A percentile compares a stretch with the other conserved stretches of the same genome.
phyloP scores from a whole-genome alignment of 2,329 filamentous ascomycete genomes.

The Bretziella fagacearum region DNA sequence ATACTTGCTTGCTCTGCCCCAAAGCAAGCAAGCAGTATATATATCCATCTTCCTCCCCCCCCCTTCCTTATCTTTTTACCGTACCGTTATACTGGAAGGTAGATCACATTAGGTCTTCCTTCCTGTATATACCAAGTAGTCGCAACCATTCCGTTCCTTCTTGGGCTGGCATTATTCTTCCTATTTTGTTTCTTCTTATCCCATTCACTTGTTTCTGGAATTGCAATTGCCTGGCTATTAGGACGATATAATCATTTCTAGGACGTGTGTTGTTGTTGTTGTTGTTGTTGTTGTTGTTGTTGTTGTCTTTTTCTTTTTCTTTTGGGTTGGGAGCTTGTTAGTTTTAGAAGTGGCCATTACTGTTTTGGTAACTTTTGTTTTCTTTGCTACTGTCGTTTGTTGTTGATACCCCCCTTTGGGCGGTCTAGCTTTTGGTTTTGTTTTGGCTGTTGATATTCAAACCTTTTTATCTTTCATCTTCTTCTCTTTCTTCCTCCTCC shows the following conservation, averaged over 20 bases:
- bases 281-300: no score
- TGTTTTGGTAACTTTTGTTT: no score
- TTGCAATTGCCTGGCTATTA: slow-evolving; percentile 9
- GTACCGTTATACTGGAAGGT: neutral
- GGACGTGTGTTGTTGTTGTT: no score
- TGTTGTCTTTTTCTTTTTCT: slow-evolving; percentile 3
- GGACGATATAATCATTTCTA: slow-evolving; percentile 4
- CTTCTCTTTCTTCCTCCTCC: neutral
- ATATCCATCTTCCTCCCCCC: neutral
- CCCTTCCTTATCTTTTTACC: neutral
- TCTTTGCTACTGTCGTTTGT: no score
- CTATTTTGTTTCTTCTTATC: slow-evolving; percentile 8
- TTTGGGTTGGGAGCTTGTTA: no score
- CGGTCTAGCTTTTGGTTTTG: no score
- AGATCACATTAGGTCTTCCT: slow-evolving; percentile 6
- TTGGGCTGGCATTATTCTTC: slow-evolving; percentile 7
- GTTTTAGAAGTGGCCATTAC: no score
- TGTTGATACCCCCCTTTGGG: no score
- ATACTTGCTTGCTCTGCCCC: neutral
- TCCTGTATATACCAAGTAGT: neutral
- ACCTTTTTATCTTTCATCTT: neutral
- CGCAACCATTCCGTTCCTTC: slow-evolving; percentile 10
- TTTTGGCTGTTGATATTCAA: no score
- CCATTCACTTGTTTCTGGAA: slow-evolving; percentile 6
- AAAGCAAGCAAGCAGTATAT: no score